phyloP scores from a whole-genome alignment of 2,329 filamentous ascomycete genomes.

The Tolypocladium amazonense region DNA sequence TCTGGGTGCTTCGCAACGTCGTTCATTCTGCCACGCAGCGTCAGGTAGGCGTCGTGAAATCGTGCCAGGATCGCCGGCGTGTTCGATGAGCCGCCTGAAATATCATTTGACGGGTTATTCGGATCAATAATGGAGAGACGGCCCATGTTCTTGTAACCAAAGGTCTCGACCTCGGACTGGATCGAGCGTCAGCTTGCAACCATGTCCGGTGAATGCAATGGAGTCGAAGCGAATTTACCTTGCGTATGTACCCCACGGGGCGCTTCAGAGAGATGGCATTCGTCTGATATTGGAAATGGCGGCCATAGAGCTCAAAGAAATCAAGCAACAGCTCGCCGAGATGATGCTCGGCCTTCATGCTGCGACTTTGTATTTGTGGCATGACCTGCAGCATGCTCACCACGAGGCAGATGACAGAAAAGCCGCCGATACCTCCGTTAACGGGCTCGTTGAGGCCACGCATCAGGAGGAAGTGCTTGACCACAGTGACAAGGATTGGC shows the following conservation, averaged over 20 bases:
- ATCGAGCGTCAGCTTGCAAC: neutral
- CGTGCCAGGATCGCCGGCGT: slow-evolving; percentile 54
- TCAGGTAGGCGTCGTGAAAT: slow-evolving; percentile 55
- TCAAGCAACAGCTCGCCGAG: slow-evolving; percentile 74
- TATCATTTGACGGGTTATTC: slow-evolving; percentile 76
- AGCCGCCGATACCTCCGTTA: slow-evolving; percentile 84
- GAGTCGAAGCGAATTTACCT: slow-evolving; percentile 39
- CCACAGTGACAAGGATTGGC: slow-evolving; percentile 72
- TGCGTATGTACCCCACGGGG: slow-evolving; percentile 59
- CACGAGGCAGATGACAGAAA: slow-evolving; percentile 87
- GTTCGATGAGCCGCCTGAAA: slow-evolving; percentile 73
- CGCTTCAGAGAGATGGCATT: slow-evolving; percentile 69
- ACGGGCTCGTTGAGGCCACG: slow-evolving; percentile 85
- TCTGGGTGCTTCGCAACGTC: slow-evolving; percentile 28
- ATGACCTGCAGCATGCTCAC: slow-evolving; percentile 78
- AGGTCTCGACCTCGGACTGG: slow-evolving; percentile 30
- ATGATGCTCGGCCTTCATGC: slow-evolving; percentile 50
- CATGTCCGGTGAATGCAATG: neutral
- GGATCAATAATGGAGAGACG: slow-evolving; percentile 87
- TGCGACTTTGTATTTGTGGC: slow-evolving; percentile 55
- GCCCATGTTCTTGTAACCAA: slow-evolving; percentile 49
- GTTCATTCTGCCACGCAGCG: slow-evolving; percentile 47
- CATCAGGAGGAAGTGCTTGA: slow-evolving; percentile 91
- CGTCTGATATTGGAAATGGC: slow-evolving; percentile 58
- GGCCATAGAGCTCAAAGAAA: slow-evolving; percentile 85